A percentile compares a stretch with the other conserved stretches of the same genome.
Conservation (phyloP, 108 stramenopile species). For the Cyclotella sp. region DNA sequence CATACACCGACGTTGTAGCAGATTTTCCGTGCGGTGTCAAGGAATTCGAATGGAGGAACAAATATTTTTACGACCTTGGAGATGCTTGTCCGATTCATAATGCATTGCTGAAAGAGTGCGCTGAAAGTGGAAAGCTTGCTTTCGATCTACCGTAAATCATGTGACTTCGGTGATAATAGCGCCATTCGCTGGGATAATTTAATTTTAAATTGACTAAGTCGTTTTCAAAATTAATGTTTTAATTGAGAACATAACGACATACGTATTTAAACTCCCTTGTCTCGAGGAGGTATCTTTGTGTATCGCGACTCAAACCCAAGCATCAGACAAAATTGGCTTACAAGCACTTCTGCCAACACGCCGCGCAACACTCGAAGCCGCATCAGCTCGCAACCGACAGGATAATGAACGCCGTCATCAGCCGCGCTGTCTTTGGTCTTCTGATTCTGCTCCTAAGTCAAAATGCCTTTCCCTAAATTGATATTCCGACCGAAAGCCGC, state of each 20-base stretch:
- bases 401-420: neutral
- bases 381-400: neutral
- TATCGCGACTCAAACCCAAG: too few species aligned
- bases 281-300: too few species aligned
- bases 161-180: too few species aligned
- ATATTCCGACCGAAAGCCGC: conserved; percentile 1
- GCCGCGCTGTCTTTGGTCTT: neutral
- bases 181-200: too few species aligned
- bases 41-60: conserved; percentile 95
- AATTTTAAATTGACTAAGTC: too few species aligned
- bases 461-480: neutral
- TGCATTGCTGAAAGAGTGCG: conserved; percentile 65
- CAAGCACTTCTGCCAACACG: too few species aligned
- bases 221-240: too few species aligned
- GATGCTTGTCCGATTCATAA: conserved; percentile 79
- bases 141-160: conserved; percentile 62
- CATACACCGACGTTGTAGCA: conserved; percentile 91
- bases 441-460: neutral
- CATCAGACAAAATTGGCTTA: too few species aligned
- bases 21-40: conserved; percentile 94
- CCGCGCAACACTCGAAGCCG: too few species aligned
- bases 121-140: conserved; percentile 61
- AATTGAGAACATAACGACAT: too few species aligned
- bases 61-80: conserved; percentile 77
- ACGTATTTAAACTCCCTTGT: too few species aligned